Conservation (phyloP, 2,329 filamentous ascomycete species). For the Cladorrhinum sp. region DNA sequence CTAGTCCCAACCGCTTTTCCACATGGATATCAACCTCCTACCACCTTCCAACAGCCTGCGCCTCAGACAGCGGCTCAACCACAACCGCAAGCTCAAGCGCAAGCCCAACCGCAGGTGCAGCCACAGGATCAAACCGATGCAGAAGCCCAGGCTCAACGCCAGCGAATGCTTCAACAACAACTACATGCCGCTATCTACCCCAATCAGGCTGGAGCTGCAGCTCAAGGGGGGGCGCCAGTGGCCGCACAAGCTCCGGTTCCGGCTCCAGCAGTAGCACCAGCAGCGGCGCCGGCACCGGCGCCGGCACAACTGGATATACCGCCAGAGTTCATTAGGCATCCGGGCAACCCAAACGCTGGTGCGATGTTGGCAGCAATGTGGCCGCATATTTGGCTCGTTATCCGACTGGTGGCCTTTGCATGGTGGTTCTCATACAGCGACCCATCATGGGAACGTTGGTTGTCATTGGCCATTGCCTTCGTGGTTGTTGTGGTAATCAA, state of each 20-base stretch:
- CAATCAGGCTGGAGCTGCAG: background rate
- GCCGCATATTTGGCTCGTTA: conserved; percentile 61
- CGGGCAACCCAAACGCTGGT: conserved; percentile 39
- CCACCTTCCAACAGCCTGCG: conserved; percentile 29
- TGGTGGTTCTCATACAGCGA: conserved; percentile 63
- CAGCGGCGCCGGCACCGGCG: background rate
- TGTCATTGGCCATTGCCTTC: conserved; percentile 53
- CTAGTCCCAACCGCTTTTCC: background rate
- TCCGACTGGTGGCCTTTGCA: conserved; percentile 57
- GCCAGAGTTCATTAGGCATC: conserved; percentile 27
- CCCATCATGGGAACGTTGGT: conserved; percentile 58
- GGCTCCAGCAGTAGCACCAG: background rate
- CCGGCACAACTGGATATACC: background rate
- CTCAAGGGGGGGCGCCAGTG: background rate
- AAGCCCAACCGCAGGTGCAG: conserved; percentile 8
- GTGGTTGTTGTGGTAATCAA: conserved; percentile 57
- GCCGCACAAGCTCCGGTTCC: background rate
- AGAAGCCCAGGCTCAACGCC: background rate
- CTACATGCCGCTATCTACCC: background rate
- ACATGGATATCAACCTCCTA: background rate
- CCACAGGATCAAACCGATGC: background rate
- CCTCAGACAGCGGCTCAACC: background rate
- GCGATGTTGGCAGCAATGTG: conserved; percentile 46
- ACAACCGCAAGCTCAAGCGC: conserved; percentile 1
- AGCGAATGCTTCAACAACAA: background rate